Conservation (phyloP, 805 yeast species). For the Myxozyma monticola region DNA sequence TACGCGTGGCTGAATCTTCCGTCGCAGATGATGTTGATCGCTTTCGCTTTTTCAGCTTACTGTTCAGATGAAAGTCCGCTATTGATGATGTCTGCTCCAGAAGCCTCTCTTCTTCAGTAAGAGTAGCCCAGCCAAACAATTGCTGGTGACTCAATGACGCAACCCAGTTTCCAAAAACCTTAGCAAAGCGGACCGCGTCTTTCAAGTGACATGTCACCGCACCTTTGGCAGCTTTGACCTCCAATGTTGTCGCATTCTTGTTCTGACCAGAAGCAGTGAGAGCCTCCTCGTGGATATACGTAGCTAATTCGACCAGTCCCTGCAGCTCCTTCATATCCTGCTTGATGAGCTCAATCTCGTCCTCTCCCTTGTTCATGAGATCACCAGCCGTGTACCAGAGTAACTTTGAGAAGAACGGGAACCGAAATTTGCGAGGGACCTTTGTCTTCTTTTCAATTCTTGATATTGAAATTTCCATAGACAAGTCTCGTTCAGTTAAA, state of each 20-base stretch:
- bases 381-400: conserved; percentile 67
- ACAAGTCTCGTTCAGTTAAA: conserved; percentile 62
- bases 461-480: conserved; percentile 61
- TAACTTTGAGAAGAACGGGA: conserved; percentile 71
- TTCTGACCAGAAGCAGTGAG: conserved; percentile 13
- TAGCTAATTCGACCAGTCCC: conserved; percentile 16
- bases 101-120: no score
- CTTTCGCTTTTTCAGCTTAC: not conserved
- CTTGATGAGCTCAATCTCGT: not conserved
- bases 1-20: not conserved
- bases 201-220: conserved; percentile 13
- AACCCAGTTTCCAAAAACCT: conserved; percentile 23
- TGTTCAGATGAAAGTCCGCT: not conserved
- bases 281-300: conserved; percentile 18
- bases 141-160: not conserved
- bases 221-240: conserved; percentile 22
- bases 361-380: conserved; percentile 28
- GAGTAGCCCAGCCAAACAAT: conserved; percentile 22
- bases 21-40: not conserved
- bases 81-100: no score
- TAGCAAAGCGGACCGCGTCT: conserved; percentile 15
- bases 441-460: conserved; percentile 64
- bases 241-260: conserved; percentile 11
- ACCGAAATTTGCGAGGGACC: conserved; percentile 74
- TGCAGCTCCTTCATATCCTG: not conserved